These are phyloP conservation scores for Pythium aristosporum DNA, from an alignment of 352 stramenopile genomes.

Conservation along the genomic window DNA sequence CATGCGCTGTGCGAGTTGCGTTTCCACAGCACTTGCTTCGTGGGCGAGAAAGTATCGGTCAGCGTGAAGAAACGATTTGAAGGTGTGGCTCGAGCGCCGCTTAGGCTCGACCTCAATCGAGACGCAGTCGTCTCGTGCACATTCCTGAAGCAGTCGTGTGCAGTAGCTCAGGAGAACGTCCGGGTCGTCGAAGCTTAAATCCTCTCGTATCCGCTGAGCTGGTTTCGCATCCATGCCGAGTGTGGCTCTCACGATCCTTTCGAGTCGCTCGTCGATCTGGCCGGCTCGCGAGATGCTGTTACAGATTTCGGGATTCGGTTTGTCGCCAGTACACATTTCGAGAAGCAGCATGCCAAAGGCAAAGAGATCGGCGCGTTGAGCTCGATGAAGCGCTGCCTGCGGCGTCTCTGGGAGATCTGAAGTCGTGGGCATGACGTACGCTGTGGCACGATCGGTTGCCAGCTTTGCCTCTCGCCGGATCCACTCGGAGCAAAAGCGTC, in stretches of 20 bases:
- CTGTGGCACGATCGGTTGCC: constrained; percentile 9
- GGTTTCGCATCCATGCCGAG: constrained; percentile 8
- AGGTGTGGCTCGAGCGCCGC: constrained; percentile 21
- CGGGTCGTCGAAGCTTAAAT: neutral
- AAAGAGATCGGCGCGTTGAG: constrained; percentile 45
- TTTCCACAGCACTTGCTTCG: constrained; percentile 22
- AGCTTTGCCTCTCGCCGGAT: constrained; percentile 27
- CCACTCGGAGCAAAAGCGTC: constrained; percentile 51
- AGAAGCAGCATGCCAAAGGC: constrained; percentile 68
- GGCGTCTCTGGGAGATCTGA: neutral
- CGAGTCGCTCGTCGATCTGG: constrained; percentile 51
- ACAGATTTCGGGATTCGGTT: constrained; percentile 53
- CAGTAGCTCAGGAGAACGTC: constrained; percentile 10
- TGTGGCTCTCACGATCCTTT: constrained; percentile 31
- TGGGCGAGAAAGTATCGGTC: constrained; percentile 39
- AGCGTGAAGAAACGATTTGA: constrained; percentile 53
- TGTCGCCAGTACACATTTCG: constrained; percentile 60
- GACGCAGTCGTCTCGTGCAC: neutral
- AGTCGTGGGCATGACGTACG: constrained; percentile 27
- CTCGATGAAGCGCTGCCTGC: neutral
- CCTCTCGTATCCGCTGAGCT: neutral
- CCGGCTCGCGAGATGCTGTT: constrained; percentile 45
- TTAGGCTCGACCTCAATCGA: neutral
- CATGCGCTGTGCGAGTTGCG: constrained; percentile 19
- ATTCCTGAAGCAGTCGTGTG: constrained; percentile 8